Evolutionary conservation across 441 rosid genomes (phyloP).

Genomic region (Hura crepitans): DNA sequence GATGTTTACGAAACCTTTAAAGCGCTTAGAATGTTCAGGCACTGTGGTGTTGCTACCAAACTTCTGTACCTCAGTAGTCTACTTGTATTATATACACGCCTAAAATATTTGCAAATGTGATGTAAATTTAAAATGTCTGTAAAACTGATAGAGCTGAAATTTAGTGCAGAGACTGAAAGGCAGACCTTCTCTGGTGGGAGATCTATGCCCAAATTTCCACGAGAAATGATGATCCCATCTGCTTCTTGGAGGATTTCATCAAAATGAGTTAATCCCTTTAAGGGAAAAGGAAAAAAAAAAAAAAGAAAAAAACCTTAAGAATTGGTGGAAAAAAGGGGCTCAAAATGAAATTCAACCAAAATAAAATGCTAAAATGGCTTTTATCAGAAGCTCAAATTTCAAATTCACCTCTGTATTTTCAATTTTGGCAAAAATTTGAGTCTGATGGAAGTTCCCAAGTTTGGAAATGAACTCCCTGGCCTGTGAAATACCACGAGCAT

Average conservation of each 20-base stretch:
- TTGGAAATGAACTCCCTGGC: conserved; percentile 48
- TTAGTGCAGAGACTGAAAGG: conserved; percentile 1
- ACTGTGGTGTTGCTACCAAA: background rate
- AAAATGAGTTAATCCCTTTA: conserved; percentile 59
- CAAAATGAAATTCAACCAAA: background rate
- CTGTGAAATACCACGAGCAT: conserved; percentile 25
- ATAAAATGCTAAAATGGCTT: background rate
- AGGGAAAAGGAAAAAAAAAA: conserved; percentile 9
- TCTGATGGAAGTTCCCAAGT: conserved; percentile 41
- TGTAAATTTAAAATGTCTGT: background rate
- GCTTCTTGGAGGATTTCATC: conserved; percentile 61
- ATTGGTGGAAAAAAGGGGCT: background rate
- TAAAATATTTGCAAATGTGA: background rate
- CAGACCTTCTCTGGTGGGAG: conserved; percentile 58
- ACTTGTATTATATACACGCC: background rate
- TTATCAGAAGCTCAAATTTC: background rate
- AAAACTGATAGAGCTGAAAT: background rate
- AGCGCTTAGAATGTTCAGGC: background rate
- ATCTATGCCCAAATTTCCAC: conserved; percentile 61
- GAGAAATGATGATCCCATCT: conserved; percentile 51
- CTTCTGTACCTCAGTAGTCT: background rate
- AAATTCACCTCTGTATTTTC: conserved; percentile 49
- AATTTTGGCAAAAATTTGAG: conserved; percentile 53
- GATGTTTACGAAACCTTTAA: no score
- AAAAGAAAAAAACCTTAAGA: conserved; percentile 5